Evolutionary conservation across 1,284 basidiomycete genomes (phyloP), one percentile per base, ranked within the genome.

Genomic region (Cerrena zonata): DNA sequence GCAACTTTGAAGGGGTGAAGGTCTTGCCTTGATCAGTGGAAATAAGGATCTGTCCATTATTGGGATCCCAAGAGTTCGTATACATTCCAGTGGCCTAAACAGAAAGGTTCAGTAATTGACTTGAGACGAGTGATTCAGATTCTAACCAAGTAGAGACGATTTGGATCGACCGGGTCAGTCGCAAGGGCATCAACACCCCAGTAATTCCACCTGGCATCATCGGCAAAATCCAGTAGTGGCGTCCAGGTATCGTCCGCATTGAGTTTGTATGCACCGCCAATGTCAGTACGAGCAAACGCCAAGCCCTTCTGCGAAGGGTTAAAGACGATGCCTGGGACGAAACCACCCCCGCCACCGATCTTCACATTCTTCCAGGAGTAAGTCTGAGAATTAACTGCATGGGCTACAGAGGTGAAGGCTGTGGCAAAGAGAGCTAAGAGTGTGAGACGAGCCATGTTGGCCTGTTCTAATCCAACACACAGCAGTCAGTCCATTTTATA

Each of bases 291-390:
- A 19, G 78, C 79, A 61, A 78, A 84, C 2, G 77, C 80, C n/a
- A 84, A 63, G 19, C 82, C 82, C 70, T 81, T 66, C 47, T 68
- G 54, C 37, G 60, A 64, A 2, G 81, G 76, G 57, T 82, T 84
- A 66, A 85, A 85, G 23, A 84, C 69, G 52, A 84, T 79, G 43
- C 78, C 75, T 18, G 78, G 76, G 18, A 79, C 65, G 68, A 67
- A 81, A 61, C 73, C 73, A 44, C 74, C 73, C 18, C 74, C 74
- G 25, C 72, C 74, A 10, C 73, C 74, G 44, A 82, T 80, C 59
- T 80, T 80, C 53, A 82, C 80, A 56, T 82, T 82, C 55, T 77
- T 77, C 80, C 80, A 84, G n/a, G 68, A 75, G 59, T 81, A 80
- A 0, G 69, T 48, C 56, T 81, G 79, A 1, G 76, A 71, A 21